Percentiles rank a stretch among this genome's conserved stretches.
phyloP scores from a whole-genome alignment of 1,284 basidiomycete genomes.

The Fistulina hepatica region DNA sequence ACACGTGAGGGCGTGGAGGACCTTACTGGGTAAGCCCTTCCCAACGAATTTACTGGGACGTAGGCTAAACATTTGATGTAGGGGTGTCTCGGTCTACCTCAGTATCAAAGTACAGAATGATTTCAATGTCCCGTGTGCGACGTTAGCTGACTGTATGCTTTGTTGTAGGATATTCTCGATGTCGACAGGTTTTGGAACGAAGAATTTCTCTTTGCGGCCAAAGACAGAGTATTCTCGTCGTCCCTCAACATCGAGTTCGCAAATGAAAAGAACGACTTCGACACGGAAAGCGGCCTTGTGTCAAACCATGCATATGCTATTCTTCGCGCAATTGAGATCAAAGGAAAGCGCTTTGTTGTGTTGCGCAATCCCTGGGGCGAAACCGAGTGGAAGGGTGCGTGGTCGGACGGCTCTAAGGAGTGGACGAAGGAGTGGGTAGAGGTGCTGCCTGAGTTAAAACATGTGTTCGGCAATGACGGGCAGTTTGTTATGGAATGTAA shows the following conservation, averaged over 20 bases:
- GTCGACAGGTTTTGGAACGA: slow-evolving; percentile 33
- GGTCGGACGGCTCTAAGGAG: slow-evolving; percentile 43
- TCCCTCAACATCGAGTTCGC: slow-evolving; percentile 20
- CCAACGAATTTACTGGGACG: slow-evolving; percentile 14
- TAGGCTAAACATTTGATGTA: slow-evolving; percentile 21
- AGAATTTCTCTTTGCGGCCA: slow-evolving; percentile 30
- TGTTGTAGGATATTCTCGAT: slow-evolving; percentile 32
- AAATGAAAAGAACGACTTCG: slow-evolving; percentile 15
- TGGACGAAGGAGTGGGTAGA: slow-evolving; percentile 39
- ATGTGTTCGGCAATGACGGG: slow-evolving; percentile 38
- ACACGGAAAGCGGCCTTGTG: slow-evolving; percentile 29
- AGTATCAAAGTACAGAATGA: slow-evolving; percentile 10
- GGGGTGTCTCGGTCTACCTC: slow-evolving; percentile 10
- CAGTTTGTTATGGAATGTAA: slow-evolving; percentile 47
- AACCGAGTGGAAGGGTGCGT: slow-evolving; percentile 39
- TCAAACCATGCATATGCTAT: slow-evolving; percentile 42
- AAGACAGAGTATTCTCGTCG: slow-evolving; percentile 38
- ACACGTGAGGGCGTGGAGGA: slow-evolving; percentile 37
- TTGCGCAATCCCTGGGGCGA: slow-evolving; percentile 45
- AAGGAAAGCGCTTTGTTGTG: slow-evolving; percentile 39
- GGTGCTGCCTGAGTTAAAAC: slow-evolving; percentile 26
- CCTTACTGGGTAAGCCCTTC: slow-evolving; percentile 31
- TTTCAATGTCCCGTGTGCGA: neutral
- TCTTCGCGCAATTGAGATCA: slow-evolving; percentile 35
- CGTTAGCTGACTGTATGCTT: slow-evolving; percentile 1